Percentiles rank a stretch among this genome's conserved stretches.
These are phyloP conservation scores for Saksenaea oblongispora DNA, from an alignment of 371 early-diverging fungal genomes.

Conservation along the genomic window DNA sequence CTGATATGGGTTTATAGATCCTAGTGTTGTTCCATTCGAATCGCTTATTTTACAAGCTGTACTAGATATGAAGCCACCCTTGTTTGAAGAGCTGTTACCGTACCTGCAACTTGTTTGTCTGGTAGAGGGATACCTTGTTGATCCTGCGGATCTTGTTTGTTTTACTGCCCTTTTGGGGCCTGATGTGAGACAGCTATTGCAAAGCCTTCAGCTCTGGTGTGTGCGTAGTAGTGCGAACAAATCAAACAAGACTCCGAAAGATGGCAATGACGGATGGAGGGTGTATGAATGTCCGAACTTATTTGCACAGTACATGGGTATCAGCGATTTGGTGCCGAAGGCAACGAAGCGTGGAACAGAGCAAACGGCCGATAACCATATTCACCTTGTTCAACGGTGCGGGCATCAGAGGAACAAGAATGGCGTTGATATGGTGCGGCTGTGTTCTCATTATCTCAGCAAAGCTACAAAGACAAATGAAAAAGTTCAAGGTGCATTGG, in stretches of 20 bases:
- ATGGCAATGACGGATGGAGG: not conserved
- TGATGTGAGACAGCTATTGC: conserved; percentile 31
- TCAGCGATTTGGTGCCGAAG: not conserved
- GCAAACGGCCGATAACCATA: not conserved
- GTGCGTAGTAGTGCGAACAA: not conserved
- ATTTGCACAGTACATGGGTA: conserved; percentile 11
- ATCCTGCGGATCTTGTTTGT: conserved; percentile 26
- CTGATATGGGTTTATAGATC: conserved; percentile 17
- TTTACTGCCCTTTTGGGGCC: conserved; percentile 20
- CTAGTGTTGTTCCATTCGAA: conserved; percentile 29
- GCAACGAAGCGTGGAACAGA: conserved; percentile 1
- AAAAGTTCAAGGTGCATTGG: not conserved
- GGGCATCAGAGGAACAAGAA: not conserved
- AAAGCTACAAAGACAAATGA: not conserved
- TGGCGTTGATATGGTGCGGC: not conserved
- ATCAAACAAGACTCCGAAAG: not conserved
- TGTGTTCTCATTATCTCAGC: not conserved
- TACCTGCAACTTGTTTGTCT: conserved; percentile 37
- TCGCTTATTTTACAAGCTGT: conserved; percentile 20
- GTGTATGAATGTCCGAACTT: not conserved
- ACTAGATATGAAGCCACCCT: conserved; percentile 17
- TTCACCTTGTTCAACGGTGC: not conserved
- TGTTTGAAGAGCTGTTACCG: conserved; percentile 19
- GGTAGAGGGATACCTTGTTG: conserved; percentile 23
- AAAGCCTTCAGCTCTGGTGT: conserved; percentile 37